phyloP scores from a whole-genome alignment of 1,284 basidiomycete genomes.

The Takashimella tepidaria region DNA sequence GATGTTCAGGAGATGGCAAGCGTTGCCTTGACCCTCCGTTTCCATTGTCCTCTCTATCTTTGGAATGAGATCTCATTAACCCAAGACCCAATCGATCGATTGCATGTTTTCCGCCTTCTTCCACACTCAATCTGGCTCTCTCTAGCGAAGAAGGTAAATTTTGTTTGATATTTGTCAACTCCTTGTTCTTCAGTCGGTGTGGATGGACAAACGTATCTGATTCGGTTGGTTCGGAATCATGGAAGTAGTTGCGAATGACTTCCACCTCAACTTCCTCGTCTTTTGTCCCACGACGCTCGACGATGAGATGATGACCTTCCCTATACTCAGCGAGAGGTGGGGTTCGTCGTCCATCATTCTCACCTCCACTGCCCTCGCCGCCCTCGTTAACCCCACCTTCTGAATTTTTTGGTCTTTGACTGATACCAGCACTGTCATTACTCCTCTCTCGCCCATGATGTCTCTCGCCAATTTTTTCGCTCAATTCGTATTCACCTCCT shows the following conservation, averaged over 20 bases:
- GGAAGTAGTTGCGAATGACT: constrained; percentile 53
- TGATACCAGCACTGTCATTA: constrained; percentile 12
- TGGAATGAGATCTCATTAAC: constrained; percentile 11
- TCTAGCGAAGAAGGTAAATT: constrained; percentile 20
- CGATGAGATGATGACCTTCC: constrained; percentile 63
- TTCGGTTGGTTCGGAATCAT: constrained; percentile 20
- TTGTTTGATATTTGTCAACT: constrained; percentile 17
- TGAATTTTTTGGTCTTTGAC: constrained; percentile 17
- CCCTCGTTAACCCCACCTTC: constrained; percentile 7
- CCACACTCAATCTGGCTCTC: constrained; percentile 27
- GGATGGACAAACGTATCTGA: constrained; percentile 31
- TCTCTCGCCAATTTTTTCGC: constrained; percentile 19
- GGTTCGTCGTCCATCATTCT: constrained; percentile 28
- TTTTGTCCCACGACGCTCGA: constrained; percentile 54
- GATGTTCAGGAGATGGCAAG: neutral
- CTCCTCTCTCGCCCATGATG: constrained; percentile 4
- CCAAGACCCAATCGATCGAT: constrained; percentile 28
- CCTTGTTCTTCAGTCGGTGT: constrained; percentile 25
- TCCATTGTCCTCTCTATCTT: neutral
- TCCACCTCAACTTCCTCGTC: constrained; percentile 52
- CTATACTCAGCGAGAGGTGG: constrained; percentile 56
- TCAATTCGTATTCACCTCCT: constrained; percentile 32
- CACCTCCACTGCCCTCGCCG: constrained; percentile 19
- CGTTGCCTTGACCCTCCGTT: neutral
- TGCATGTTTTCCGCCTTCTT: constrained; percentile 24